Evolutionary conservation across 225 moss, liverwort and hornwort species (phyloP).

Genomic region (Pseudoscleropodium purum): DNA sequence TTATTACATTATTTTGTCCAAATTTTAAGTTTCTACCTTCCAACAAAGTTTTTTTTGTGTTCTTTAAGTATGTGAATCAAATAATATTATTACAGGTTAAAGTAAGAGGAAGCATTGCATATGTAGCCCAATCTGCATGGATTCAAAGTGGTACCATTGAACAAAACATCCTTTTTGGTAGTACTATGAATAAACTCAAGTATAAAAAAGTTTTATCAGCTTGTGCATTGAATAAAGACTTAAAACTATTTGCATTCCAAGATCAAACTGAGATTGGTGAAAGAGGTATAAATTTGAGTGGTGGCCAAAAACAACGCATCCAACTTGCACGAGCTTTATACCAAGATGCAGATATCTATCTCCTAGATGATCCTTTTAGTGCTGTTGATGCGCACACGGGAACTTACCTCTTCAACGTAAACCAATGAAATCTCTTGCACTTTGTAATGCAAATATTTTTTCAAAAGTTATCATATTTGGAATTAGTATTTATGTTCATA

Average conservation of each 20-base stretch:
- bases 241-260: constrained; percentile 47
- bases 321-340: constrained; percentile 65
- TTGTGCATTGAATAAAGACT: constrained; percentile 48
- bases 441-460: background rate
- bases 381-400: constrained; percentile 64
- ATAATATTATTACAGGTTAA: constrained; percentile 9
- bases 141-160: constrained; percentile 64
- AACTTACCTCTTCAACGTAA: constrained; percentile 45
- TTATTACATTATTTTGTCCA: background rate
- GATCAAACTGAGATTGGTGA: constrained; percentile 66
- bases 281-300: constrained; percentile 56
- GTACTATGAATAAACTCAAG: constrained; percentile 26
- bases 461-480: background rate
- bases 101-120: constrained; percentile 41
- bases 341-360: constrained; percentile 47
- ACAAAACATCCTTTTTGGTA: constrained; percentile 58
- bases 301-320: constrained; percentile 63
- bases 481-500: background rate
- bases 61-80: background rate
- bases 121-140: constrained; percentile 57
- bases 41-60: background rate
- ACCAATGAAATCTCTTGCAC: background rate
- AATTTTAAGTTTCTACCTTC: background rate
- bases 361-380: constrained; percentile 65
- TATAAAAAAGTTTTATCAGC: constrained; percentile 27